Evolutionary conservation across 192 early-diverging fungal genomes (phyloP), one percentile per base, ranked within the genome.

Genomic region (Coemansia sp.): DNA sequence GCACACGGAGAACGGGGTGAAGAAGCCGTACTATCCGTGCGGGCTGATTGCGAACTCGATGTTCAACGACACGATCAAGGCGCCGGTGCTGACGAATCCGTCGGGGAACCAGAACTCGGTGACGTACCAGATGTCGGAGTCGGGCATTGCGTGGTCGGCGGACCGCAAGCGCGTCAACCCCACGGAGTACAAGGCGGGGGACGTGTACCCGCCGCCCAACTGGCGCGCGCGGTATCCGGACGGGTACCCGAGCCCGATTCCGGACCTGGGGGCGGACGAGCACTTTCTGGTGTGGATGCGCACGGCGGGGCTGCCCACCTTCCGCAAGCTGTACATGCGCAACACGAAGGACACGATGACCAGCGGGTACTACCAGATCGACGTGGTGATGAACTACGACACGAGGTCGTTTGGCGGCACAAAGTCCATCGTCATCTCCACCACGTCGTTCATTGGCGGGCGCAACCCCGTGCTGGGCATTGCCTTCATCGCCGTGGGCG

Each of bases 221-320:
- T 99, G 98, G 98, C 48, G 44, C 13, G 79, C 66, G 4, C 74
- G 79, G 10, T 96, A 86, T 65, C 84, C 87, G 7, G 73, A 85
- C 57, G 86, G 81, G 17, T 69, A 75, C 27, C 69, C 63, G 2
- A 11, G 40, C 27, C 40, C 41, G 31, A 79, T 88, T 37, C 86
- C 90, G 27, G 77, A 98, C 67, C 84, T 93, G 36, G 62, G 71
- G 16, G 62, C 69, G 9, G 84, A 93, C 84, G 90, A 97, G 81
- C 88, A 90, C 48, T 93, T 99, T 69, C 92, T 96, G 69, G 98
- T 99, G 19, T 99, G 98, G 98, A 97, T 99, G 96, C 87, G 97
- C 40, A 93, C 93, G 0, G 95, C 95, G 19, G 95, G 97, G 10
- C 85, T 97, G 59, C 98, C 98, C 35, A 94, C 89, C 36, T 99